These are phyloP conservation scores for Penicillium ochrochloron DNA, from an alignment of 495 filamentous ascomycete genomes.

Conservation along the genomic window DNA sequence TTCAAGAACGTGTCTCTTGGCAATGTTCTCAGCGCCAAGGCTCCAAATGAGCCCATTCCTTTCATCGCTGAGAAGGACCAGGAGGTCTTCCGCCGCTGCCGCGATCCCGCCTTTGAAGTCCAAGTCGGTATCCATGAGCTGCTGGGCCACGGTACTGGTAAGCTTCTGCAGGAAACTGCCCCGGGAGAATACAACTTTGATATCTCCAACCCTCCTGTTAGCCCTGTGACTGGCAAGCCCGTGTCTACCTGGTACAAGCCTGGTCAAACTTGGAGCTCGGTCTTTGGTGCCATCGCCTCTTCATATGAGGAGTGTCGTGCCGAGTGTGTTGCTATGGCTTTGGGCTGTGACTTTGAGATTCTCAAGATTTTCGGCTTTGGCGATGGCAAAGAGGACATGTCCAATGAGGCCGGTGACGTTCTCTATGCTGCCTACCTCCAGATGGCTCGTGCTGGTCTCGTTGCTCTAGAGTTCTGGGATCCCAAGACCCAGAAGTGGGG, in stretches of 20 bases:
- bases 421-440: constrained; percentile 83
- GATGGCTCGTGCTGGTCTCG: constrained; percentile 89
- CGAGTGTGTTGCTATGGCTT: constrained; percentile 91
- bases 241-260: constrained; percentile 89
- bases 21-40: constrained; percentile 88
- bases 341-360: constrained; percentile 86
- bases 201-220: constrained; percentile 73
- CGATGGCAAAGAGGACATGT: constrained; percentile 69
- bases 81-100: constrained; percentile 75
- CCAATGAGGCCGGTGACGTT: constrained; percentile 79
- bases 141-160: constrained; percentile 94
- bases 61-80: constrained; percentile 80
- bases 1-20: constrained; percentile 97
- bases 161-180: constrained; percentile 87
- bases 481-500: constrained; percentile 89
- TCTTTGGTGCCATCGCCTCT: constrained; percentile 84
- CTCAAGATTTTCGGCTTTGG: constrained; percentile 92
- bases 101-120: constrained; percentile 88
- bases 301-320: constrained; percentile 86
- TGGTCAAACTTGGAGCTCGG: constrained; percentile 90
- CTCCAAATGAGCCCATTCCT: constrained; percentile 85
- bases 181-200: constrained; percentile 89
- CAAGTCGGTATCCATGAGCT: constrained; percentile 96
- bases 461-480: constrained; percentile 87
- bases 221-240: constrained; percentile 75